A percentile compares a stretch with the other conserved stretches of the same genome.
Evolutionary conservation across 345 rosid species (phyloP).

Genomic region (Citropsis articulata): DNA sequence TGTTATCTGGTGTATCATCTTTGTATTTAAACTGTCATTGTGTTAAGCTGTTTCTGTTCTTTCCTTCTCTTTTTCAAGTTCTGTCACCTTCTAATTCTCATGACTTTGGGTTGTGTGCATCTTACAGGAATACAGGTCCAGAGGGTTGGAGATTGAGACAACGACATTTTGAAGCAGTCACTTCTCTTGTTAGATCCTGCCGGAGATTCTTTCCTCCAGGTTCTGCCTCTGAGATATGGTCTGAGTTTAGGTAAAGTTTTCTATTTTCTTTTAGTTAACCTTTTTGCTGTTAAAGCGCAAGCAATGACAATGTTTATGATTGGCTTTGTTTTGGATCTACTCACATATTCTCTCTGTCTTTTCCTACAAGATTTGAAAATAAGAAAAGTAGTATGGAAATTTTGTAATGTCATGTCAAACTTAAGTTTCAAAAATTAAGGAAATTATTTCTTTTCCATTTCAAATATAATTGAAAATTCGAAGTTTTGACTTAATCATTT

Average conservation of each 20-base stretch:
- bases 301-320: not conserved
- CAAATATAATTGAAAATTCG: not conserved
- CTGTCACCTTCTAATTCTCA: not conserved
- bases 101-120: slow-evolving; percentile 5
- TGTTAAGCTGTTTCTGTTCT: not conserved
- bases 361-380: not conserved
- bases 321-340: not conserved
- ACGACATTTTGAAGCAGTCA: slow-evolving; percentile 78
- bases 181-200: slow-evolving; percentile 85
- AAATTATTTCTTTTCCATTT: not conserved
- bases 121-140: slow-evolving; percentile 84
- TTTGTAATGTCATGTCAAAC: not conserved
- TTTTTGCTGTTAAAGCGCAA: not conserved
- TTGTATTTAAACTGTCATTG: not conserved
- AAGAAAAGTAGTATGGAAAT: not conserved
- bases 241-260: slow-evolving; percentile 65
- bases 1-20: not conserved
- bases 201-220: slow-evolving; percentile 83
- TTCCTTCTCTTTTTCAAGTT: not conserved
- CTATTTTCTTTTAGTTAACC: not conserved
- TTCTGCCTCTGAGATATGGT: slow-evolving; percentile 93
- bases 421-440: not conserved
- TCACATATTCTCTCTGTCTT: not conserved
- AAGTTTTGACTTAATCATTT: not conserved
- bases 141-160: slow-evolving; percentile 98